Evolutionary conservation across 2,329 filamentous ascomycete species (phyloP).

Genomic region (Arthrobotrys musiformis): DNA sequence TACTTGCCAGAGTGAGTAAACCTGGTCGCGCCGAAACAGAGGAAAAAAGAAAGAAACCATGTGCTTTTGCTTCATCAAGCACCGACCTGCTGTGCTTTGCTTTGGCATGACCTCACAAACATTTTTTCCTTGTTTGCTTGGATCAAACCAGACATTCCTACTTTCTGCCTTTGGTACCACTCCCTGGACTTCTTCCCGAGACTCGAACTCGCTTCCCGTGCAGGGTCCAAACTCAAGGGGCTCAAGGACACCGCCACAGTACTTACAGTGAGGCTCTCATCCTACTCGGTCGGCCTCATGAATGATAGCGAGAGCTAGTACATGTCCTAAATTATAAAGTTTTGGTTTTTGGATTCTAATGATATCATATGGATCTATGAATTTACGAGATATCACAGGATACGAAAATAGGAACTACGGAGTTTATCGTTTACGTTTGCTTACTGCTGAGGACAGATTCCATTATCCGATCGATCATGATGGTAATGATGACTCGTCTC

Average conservation of each 20-base stretch:
- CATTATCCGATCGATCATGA: not conserved
- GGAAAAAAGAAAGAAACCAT: conserved; percentile 17
- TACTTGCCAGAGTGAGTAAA: conserved; percentile 17
- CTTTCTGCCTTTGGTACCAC: conserved; percentile 14
- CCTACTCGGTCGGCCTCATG: not conserved
- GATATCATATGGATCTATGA: not conserved
- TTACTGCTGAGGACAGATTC: not conserved
- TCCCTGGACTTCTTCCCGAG: not conserved
- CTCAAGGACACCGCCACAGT: conserved; percentile 40
- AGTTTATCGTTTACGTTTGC: not conserved
- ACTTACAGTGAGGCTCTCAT: conserved; percentile 9
- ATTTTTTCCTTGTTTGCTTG: not conserved
- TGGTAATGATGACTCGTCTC: conserved; percentile 51
- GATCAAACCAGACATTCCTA: conserved; percentile 10
- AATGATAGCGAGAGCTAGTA: not conserved
- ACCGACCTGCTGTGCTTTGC: not conserved
- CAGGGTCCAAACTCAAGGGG: not conserved
- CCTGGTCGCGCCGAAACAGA: not conserved
- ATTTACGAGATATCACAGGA: not conserved
- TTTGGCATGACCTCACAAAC: conserved; percentile 14
- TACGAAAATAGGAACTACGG: conserved; percentile 2
- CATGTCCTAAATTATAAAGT: too few species aligned
- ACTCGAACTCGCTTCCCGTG: not conserved
- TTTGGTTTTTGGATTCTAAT: not conserved
- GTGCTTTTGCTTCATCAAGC: conserved; percentile 34